phyloP scores from a whole-genome alignment of 176 grass and related monocot genomes.

The Triticum monococcum region DNA sequence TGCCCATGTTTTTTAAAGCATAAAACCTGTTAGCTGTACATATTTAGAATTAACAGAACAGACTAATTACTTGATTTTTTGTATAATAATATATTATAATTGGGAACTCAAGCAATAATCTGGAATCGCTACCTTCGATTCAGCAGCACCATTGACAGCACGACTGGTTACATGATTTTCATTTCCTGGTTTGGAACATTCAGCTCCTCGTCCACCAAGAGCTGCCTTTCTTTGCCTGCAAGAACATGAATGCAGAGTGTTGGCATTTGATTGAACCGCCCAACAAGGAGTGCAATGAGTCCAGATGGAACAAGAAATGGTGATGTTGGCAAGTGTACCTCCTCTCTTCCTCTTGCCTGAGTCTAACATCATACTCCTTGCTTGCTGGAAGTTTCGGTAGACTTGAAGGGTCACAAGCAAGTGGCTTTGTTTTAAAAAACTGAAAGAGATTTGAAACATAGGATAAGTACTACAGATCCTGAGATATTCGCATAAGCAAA shows the following conservation, averaged over 20 bases:
- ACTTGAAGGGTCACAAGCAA: constrained; percentile 68
- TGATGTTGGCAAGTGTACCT: constrained; percentile 35
- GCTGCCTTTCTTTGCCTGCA: constrained; percentile 56
- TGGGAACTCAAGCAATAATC: neutral
- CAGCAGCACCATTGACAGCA: constrained; percentile 34
- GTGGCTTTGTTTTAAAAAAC: constrained; percentile 72
- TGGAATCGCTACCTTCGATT: constrained; percentile 46
- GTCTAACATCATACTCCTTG: constrained; percentile 87
- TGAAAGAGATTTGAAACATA: constrained; percentile 37
- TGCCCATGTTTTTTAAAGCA: neutral
- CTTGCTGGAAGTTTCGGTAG: constrained; percentile 88
- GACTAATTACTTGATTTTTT: neutral
- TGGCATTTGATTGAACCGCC: constrained; percentile 12
- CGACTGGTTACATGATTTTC: constrained; percentile 41
- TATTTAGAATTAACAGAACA: neutral
- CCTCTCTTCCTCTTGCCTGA: constrained; percentile 67
- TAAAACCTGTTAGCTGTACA: neutral
- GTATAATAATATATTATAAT: neutral
- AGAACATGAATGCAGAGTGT: constrained; percentile 20
- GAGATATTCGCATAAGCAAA: neutral
- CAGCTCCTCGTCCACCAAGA: constrained; percentile 46
- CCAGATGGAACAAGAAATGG: neutral
- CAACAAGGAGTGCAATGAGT: constrained; percentile 20
- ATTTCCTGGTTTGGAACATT: constrained; percentile 57
- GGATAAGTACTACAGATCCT: constrained; percentile 18